These are phyloP conservation scores for Elongisporangium prolatum DNA, from an alignment of 352 stramenopile species.

Conservation along the genomic window DNA sequence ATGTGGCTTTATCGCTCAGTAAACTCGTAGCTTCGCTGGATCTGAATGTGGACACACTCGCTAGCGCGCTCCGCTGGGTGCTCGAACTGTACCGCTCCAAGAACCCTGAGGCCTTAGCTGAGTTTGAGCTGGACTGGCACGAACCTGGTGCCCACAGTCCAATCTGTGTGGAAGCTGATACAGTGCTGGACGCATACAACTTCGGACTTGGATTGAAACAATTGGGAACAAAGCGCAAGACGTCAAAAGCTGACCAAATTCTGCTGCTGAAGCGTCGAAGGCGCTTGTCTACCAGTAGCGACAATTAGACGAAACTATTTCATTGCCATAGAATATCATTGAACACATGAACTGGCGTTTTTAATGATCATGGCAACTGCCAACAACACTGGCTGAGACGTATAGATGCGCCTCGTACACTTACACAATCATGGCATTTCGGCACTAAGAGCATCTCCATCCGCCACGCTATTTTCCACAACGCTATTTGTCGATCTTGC, in stretches of 20 bases:
- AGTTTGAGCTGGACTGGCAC: not conserved
- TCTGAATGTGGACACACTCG: not conserved
- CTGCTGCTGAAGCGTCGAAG: not conserved
- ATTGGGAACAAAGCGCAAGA: not conserved
- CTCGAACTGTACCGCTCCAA: not conserved
- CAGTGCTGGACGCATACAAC: not conserved
- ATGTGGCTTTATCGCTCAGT: not conserved
- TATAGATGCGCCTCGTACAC: too few species aligned
- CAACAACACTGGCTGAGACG: too few species aligned
- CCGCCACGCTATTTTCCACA: too few species aligned
- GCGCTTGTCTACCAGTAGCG: not conserved
- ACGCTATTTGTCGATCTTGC: too few species aligned
- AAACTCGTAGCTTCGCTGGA: not conserved
- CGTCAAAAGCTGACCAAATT: not conserved
- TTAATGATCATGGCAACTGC: too few species aligned
- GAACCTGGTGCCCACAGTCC: not conserved
- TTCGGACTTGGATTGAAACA: not conserved
- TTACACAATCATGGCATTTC: too few species aligned
- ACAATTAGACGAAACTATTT: not conserved
- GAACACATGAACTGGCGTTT: not conserved
- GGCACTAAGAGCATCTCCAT: too few species aligned
- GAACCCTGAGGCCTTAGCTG: not conserved
- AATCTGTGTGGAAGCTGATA: not conserved
- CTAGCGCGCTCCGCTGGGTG: not conserved
- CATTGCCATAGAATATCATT: not conserved